Conservation (phyloP, 2,329 filamentous ascomycete genomes). For the Pseudogymnoascus sp. region DNA sequence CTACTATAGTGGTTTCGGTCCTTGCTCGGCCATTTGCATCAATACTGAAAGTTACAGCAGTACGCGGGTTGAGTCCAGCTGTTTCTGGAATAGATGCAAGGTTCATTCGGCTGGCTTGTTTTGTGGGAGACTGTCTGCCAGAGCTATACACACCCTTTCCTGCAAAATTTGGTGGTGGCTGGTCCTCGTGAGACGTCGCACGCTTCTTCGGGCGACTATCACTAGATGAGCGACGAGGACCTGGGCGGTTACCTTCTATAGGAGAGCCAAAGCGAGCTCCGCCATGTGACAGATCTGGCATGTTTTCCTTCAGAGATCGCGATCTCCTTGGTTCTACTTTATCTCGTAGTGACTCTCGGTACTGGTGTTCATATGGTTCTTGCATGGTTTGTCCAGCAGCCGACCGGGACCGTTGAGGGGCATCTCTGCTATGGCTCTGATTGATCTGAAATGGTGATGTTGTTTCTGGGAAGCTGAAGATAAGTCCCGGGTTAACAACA, state of each 20-base stretch:
- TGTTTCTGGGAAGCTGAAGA: conserved; percentile 43
- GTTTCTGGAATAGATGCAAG: conserved; percentile 54
- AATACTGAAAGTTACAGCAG: conserved; percentile 56
- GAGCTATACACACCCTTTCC: conserved; percentile 13
- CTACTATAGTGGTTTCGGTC: conserved; percentile 25
- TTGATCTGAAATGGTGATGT: background rate
- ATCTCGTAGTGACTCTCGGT: conserved; percentile 25
- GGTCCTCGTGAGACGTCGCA: background rate
- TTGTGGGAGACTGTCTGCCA: conserved; percentile 41
- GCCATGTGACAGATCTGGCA: conserved; percentile 20
- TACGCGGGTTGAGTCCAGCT: conserved; percentile 29
- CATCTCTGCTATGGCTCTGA: background rate
- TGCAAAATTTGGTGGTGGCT: conserved; percentile 5
- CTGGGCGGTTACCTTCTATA: conserved; percentile 22
- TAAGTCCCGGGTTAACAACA: conserved; percentile 53
- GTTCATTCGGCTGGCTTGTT: conserved; percentile 40
- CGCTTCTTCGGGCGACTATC: conserved; percentile 20
- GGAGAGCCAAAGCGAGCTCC: conserved; percentile 25
- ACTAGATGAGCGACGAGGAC: conserved; percentile 24
- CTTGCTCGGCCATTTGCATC: conserved; percentile 49
- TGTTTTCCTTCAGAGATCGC: conserved; percentile 16
- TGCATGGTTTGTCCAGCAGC: conserved; percentile 23
- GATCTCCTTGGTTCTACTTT: conserved; percentile 23
- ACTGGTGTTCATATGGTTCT: conserved; percentile 28
- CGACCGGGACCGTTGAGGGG: conserved; percentile 22